Evolutionary conservation across 768 basidiomycete species (phyloP), one percentile per base, ranked within the genome.

Genomic region (Podaxis sp.): DNA sequence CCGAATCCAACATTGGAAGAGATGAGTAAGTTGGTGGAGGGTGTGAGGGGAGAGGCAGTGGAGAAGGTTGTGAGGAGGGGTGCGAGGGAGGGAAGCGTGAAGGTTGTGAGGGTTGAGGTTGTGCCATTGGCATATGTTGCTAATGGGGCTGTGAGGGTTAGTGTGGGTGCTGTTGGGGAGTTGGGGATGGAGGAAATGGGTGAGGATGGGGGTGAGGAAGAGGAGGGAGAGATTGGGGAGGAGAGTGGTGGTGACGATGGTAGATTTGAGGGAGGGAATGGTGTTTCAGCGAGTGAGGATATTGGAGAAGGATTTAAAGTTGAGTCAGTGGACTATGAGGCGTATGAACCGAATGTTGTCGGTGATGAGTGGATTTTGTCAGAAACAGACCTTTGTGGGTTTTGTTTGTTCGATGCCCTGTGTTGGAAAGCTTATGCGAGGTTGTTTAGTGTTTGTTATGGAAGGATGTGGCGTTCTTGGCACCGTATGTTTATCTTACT

Each of bases 391-490:
- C 69, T 82, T 24, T 70, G 75, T 76, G 51, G 46, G 72, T 43
- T 54, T 43, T 5, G 17, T 19, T 40, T 22, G n/a, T 15, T 36
- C 4, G 9, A 15, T 38, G 2, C 19, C 0, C n/a, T n/a, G 43
- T 25, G 24, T 19, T 1, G 41, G 54, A 24, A 54, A 25, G 25
- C 38, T 37, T 9, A 50, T n/a, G 52, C 6, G 24, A 13, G 8
- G 5, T 13, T 22, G 8, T 61, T 7, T 59, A 76, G 83, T 84
- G 59, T 88, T 84, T 76, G 82, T 89, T 51, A 79, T 84, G 25
- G 83, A 85, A 57, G 87, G 87, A 33, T 86, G 86, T 57, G 84
- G 83, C 43, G 76, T 88, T 43, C 75, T 89, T 1, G 87, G 87
- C 0, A 82, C 80, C 17, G 75, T 73, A 63, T 8, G 63, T 17